These are phyloP conservation scores for Wilcoxina mikolae DNA, from an alignment of 495 filamentous ascomycete genomes.

Conservation along the genomic window DNA sequence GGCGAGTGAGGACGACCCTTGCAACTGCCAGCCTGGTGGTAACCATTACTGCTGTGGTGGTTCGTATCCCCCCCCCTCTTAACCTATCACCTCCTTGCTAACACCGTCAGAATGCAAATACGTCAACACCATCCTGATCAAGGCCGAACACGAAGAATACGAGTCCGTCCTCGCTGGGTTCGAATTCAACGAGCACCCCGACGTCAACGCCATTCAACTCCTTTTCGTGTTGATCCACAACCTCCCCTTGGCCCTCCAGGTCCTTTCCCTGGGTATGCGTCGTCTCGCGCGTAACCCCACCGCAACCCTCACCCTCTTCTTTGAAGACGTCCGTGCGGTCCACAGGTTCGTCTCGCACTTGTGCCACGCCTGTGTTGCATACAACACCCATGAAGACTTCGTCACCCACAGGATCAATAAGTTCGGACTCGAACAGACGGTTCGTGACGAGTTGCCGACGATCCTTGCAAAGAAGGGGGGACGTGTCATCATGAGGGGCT, in stretches of 20 bases:
- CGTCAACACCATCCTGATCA: no score
- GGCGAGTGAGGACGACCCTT: not conserved
- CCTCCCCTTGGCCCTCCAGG: not conserved
- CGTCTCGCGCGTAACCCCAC: not conserved
- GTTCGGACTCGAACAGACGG: not conserved
- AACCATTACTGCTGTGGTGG: not conserved
- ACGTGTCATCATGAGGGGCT: not conserved
- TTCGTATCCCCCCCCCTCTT: no score
- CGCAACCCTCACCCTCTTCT: conserved; percentile 8
- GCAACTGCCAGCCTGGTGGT: not conserved
- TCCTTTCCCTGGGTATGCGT: not conserved
- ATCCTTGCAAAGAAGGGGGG: not conserved
- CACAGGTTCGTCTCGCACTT: conserved; percentile 15
- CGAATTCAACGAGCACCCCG: no score
- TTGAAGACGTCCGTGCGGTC: conserved; percentile 10
- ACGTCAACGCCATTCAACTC: no score
- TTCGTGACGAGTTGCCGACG: not conserved
- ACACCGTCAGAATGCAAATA: no score
- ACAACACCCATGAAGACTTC: conserved; percentile 19
- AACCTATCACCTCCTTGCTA: no score
- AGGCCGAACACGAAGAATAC: no score
- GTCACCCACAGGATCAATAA: not conserved
- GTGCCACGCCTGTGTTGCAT: conserved; percentile 15
- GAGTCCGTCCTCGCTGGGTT: no score
- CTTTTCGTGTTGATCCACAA: not conserved